Percentiles rank a stretch among this genome's conserved stretches.
These are phyloP conservation scores for Musa itinerans DNA, from an alignment of 176 grass and related monocot genomes.

Conservation along the genomic window DNA sequence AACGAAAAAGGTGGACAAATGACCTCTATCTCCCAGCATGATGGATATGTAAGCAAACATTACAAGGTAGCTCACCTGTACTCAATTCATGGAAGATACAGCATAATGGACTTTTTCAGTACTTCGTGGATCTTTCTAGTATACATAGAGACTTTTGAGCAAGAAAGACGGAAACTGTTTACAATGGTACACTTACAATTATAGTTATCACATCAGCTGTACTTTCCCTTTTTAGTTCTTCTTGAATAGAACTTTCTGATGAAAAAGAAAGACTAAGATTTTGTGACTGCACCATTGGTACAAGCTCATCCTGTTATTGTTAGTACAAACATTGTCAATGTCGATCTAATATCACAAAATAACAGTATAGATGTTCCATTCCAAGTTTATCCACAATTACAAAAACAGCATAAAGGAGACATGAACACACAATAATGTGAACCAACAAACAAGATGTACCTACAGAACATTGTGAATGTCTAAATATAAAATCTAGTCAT, in stretches of 20 bases:
- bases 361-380: background rate
- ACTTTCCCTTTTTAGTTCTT: conserved; percentile 90
- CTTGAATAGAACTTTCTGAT: conserved; percentile 87
- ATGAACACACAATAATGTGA: no score
- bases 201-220: conserved; percentile 86
- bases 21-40: conserved; percentile 67
- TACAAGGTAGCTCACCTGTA: conserved; percentile 96
- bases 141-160: background rate
- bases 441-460: no score
- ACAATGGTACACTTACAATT: conserved; percentile 40
- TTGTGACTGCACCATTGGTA: conserved; percentile 68
- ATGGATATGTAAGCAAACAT: conserved; percentile 98
- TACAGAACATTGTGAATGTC: no score
- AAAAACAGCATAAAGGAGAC: no score
- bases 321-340: background rate
- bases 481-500: no score
- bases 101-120: conserved; percentile 20
- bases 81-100: conserved; percentile 29
- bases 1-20: conserved; percentile 53
- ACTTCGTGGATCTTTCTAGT: background rate
- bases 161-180: background rate
- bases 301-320: conserved; percentile 65
- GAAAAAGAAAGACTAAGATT: conserved; percentile 89
- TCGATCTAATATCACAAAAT: background rate
- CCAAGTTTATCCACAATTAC: no score